These are phyloP conservation scores for Anethum foeniculum DNA, from an alignment of 140 eudicot species.

Conservation along the genomic window DNA sequence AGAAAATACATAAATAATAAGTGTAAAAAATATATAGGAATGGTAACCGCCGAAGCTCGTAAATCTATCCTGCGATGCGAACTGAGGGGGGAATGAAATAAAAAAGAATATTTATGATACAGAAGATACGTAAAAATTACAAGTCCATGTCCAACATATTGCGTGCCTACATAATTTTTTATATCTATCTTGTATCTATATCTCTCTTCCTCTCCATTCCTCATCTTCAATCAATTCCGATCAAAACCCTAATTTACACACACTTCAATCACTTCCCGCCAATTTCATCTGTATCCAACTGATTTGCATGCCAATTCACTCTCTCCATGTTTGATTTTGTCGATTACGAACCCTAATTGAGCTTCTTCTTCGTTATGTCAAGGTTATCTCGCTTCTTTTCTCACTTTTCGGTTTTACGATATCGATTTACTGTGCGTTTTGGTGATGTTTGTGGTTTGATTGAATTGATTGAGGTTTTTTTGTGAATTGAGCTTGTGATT, in stretches of 20 bases:
- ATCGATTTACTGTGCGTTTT: background rate
- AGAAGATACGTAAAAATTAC: too few species aligned
- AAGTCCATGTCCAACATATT: background rate
- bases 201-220: background rate
- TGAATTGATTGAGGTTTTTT: background rate
- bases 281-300: background rate
- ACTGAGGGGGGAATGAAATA: background rate
- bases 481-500: background rate
- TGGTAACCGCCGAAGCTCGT: background rate
- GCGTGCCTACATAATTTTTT: background rate
- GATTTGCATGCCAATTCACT: background rate
- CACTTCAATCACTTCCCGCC: background rate
- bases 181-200: background rate
- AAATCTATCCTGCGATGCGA: background rate
- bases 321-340: background rate
- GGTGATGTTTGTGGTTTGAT: background rate
- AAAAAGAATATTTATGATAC: background rate
- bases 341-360: constrained; percentile 5
- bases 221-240: constrained; percentile 8
- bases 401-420: background rate
- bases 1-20: too few species aligned
- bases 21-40: too few species aligned
- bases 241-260: background rate
- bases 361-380: background rate
- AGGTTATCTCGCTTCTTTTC: background rate